Evolutionary conservation across 2,329 filamentous ascomycete genomes (phyloP).

Genomic region (Leptoxyphium fumago): DNA sequence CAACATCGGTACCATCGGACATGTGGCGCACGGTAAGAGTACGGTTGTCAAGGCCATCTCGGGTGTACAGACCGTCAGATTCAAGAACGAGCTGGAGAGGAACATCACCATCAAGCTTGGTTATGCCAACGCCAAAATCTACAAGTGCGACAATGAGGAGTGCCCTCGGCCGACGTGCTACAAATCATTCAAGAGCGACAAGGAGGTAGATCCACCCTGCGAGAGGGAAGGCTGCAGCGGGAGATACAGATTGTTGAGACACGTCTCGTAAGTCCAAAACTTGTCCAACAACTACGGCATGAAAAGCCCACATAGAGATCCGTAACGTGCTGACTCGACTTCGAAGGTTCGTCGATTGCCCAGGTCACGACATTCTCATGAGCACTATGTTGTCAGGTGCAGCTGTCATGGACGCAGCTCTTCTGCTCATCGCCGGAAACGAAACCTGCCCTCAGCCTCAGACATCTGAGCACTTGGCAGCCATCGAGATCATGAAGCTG

Average conservation of each 20-base stretch:
- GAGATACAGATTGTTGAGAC: constrained; percentile 74
- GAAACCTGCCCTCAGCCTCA: constrained; percentile 97
- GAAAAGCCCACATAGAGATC: background rate
- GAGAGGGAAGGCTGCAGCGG: constrained; percentile 85
- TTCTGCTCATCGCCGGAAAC: constrained; percentile 93
- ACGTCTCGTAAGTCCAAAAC: constrained; percentile 61
- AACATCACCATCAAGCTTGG: constrained; percentile 99
- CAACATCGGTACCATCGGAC: constrained; percentile 96
- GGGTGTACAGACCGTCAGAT: constrained; percentile 94
- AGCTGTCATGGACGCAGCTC: constrained; percentile 96
- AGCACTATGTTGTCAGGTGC: constrained; percentile 99
- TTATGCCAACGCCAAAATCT: constrained; percentile 98
- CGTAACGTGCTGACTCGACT: constrained; percentile 3
- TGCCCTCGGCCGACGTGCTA: constrained; percentile 94
- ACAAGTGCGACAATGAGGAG: constrained; percentile 85
- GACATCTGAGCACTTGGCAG: constrained; percentile 95
- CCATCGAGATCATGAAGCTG: constrained; percentile 99
- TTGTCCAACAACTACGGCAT: background rate
- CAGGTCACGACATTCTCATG: constrained; percentile 99
- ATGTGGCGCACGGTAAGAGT: constrained; percentile 97
- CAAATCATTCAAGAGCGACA: constrained; percentile 95
- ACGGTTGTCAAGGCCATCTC: constrained; percentile 99
- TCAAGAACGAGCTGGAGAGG: constrained; percentile 98
- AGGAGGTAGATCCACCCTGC: constrained; percentile 92
- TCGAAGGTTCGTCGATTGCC: constrained; percentile 79